Conservation (phyloP, 2,329 filamentous ascomycete species). For the Fusarium armeniacum region DNA sequence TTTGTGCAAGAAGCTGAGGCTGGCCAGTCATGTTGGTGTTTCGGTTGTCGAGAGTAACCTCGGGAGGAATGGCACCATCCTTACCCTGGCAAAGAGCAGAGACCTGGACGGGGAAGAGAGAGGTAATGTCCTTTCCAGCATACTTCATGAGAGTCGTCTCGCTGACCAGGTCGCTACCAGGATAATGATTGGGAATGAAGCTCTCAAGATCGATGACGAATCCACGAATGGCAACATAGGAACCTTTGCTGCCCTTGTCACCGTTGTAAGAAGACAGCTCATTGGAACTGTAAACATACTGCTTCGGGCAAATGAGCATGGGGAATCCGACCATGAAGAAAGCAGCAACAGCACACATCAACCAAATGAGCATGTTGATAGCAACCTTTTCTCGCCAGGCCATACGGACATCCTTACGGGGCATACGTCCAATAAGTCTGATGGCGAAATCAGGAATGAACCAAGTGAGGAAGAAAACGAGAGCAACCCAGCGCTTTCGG, state of each 20-base stretch:
- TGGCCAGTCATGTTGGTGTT: conserved; percentile 80
- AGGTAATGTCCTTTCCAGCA: conserved; percentile 87
- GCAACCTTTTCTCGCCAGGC: conserved; percentile 98
- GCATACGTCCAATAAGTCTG: conserved; percentile 82
- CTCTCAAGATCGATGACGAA: conserved; percentile 85
- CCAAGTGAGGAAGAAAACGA: conserved; percentile 88
- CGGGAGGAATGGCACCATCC: conserved; percentile 72
- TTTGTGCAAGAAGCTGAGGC: conserved; percentile 70
- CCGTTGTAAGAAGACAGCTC: conserved; percentile 84
- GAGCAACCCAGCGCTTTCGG: conserved; percentile 90
- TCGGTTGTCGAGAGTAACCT: conserved; percentile 88
- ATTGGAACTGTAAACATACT: conserved; percentile 84
- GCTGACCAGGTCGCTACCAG: conserved; percentile 69
- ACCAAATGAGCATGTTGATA: conserved; percentile 98
- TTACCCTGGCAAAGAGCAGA: conserved; percentile 89
- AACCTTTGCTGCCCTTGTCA: conserved; percentile 69
- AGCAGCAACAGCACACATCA: conserved; percentile 79
- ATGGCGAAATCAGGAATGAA: conserved; percentile 89
- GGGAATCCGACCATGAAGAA: conserved; percentile 96
- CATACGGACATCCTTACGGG: conserved; percentile 89
- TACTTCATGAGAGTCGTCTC: conserved; percentile 78
- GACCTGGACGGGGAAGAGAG: conserved; percentile 93
- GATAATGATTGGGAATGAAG: conserved; percentile 79
- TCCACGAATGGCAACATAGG: conserved; percentile 88
- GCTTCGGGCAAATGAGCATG: conserved; percentile 87